A percentile compares a stretch with the other conserved stretches of the same genome.
phyloP scores from a whole-genome alignment of 1,139 yeast species.

The Kodamaea anthophila region DNA sequence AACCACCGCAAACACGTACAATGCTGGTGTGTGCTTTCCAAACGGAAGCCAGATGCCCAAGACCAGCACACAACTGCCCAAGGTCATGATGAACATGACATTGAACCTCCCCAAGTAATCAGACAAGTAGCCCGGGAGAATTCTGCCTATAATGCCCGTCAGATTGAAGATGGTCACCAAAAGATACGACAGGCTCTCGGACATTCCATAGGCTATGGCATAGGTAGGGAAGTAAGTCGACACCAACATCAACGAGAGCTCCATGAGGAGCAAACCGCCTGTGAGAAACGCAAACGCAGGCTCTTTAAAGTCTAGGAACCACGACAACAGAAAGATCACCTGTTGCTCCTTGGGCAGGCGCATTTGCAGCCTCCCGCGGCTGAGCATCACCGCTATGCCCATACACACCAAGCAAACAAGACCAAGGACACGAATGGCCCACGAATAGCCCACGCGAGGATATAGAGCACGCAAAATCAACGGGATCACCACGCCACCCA shows the following conservation, averaged over 20 bases:
- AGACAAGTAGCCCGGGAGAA: slow-evolving; percentile 33
- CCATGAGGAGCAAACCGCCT: slow-evolving; percentile 41
- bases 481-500: slow-evolving; percentile 34
- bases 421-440: slow-evolving; percentile 33
- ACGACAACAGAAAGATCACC: slow-evolving; percentile 4
- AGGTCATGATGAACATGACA: slow-evolving; percentile 31
- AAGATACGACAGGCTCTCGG: slow-evolving; percentile 30
- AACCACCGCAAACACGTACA: slow-evolving; percentile 32
- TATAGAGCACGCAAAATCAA: slow-evolving; percentile 28
- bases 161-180: slow-evolving; percentile 37
- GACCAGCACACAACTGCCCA: slow-evolving; percentile 26
- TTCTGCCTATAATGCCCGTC: slow-evolving; percentile 34
- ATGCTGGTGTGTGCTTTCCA: slow-evolving; percentile 24
- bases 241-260: slow-evolving; percentile 48
- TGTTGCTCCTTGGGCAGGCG: not conserved
- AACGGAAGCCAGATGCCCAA: slow-evolving; percentile 36
- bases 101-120: slow-evolving; percentile 36
- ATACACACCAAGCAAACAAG: slow-evolving; percentile 27
- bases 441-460: slow-evolving; percentile 25
- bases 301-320: slow-evolving; percentile 14
- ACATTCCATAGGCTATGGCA: slow-evolving; percentile 35
- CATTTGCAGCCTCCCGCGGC: slow-evolving; percentile 39
- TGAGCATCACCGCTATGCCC: slow-evolving; percentile 24
- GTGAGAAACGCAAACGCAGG: slow-evolving; percentile 23
- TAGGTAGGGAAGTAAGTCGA: slow-evolving; percentile 41